Evolutionary conservation across 108 stramenopile genomes (phyloP).

Genomic region (Schizochytrium sp.): DNA sequence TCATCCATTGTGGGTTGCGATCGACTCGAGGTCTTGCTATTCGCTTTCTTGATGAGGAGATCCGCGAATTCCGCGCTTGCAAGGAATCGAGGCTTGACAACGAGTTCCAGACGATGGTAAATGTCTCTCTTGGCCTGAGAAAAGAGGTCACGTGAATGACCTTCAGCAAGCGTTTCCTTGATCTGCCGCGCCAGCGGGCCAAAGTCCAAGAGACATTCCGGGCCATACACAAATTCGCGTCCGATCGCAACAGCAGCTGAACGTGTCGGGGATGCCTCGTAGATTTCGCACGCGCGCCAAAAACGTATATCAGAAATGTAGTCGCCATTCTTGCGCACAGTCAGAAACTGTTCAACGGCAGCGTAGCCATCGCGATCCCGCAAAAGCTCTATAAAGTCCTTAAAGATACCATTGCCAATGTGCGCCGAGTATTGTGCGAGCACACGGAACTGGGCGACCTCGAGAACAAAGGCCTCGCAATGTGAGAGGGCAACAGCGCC

Average conservation of each 20-base stretch:
- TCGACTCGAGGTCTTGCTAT: too few species aligned
- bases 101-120: background rate
- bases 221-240: background rate
- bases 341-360: background rate
- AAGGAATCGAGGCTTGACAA: background rate
- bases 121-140: background rate
- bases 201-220: background rate
- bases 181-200: background rate
- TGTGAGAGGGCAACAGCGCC: background rate
- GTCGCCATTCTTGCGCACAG: background rate
- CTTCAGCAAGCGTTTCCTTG: background rate
- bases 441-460: background rate
- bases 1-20: too few species aligned
- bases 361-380: background rate
- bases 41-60: background rate
- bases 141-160: background rate
- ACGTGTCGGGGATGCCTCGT: background rate
- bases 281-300: background rate
- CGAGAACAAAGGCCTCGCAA: background rate
- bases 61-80: background rate
- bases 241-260: background rate
- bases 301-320: background rate
- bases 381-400: background rate
- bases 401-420: background rate
- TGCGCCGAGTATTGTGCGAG: background rate